Evolutionary conservation across 768 basidiomycete genomes (phyloP).

Genomic region (Baorangia bicolor): DNA sequence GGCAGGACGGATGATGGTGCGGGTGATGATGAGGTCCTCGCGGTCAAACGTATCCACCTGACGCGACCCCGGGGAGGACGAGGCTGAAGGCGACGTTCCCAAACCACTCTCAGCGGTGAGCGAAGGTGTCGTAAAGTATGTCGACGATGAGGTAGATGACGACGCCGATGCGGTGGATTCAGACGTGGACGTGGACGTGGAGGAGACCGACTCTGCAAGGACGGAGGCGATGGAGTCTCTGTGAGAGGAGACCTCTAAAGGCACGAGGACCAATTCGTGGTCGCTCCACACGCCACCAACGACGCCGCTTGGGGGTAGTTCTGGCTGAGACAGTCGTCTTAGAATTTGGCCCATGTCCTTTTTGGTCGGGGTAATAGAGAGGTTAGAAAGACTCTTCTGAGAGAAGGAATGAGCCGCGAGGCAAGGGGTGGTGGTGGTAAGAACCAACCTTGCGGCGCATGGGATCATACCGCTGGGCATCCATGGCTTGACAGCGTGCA

Average conservation of each 20-base stretch:
- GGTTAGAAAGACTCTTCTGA: slow-evolving; percentile 20
- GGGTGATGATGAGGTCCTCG: slow-evolving; percentile 35
- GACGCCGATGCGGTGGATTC: slow-evolving; percentile 11
- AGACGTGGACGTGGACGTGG: slow-evolving; percentile 1
- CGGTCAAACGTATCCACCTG: slow-evolving; percentile 28
- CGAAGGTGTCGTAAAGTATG: slow-evolving; percentile 24
- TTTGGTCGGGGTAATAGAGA: slow-evolving; percentile 10
- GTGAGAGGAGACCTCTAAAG: slow-evolving; percentile 24
- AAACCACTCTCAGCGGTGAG: slow-evolving; percentile 10
- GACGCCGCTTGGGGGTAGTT: slow-evolving; percentile 13
- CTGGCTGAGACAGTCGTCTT: slow-evolving; percentile 22
- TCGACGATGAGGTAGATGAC: slow-evolving; percentile 14
- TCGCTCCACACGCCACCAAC: slow-evolving; percentile 35
- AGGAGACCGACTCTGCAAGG: slow-evolving; percentile 16
- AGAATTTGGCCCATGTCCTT: slow-evolving; percentile 30
- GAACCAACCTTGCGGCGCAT: slow-evolving; percentile 29
- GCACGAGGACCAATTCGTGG: slow-evolving; percentile 35
- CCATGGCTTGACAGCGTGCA: slow-evolving; percentile 30
- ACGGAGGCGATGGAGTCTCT: slow-evolving; percentile 19
- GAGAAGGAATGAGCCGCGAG: slow-evolving; percentile 22
- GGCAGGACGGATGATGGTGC: slow-evolving; percentile 39
- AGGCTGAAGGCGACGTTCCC: slow-evolving; percentile 1
- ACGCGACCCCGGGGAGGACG: slow-evolving; percentile 9
- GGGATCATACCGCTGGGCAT: slow-evolving; percentile 35
- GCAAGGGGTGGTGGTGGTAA: slow-evolving; percentile 13